Conservation (phyloP, 2,329 filamentous ascomycete species). For the Penicillium sp. region DNA sequence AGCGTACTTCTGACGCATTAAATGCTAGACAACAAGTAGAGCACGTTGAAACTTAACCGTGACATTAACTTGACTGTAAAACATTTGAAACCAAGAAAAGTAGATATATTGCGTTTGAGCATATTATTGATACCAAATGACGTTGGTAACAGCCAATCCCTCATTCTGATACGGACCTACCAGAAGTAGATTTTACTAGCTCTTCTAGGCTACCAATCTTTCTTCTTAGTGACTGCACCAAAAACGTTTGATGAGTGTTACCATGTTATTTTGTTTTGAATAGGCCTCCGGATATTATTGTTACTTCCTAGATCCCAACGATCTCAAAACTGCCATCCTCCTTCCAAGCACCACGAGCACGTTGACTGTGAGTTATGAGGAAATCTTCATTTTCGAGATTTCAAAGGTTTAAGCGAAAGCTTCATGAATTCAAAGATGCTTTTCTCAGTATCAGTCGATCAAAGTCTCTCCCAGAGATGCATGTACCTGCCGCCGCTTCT, state of each 20-base stretch:
- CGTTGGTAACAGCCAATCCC: neutral
- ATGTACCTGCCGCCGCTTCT: neutral
- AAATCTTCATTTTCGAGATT: neutral
- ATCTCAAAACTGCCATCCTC: neutral
- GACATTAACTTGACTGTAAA: neutral
- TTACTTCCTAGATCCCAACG: neutral
- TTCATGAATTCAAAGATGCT: neutral
- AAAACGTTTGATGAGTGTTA: neutral
- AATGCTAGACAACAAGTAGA: neutral
- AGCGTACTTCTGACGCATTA: neutral
- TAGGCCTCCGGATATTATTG: neutral
- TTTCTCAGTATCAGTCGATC: neutral
- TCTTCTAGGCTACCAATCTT: neutral
- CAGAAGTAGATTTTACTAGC: neutral
- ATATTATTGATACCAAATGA: neutral
- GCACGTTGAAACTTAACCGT: neutral
- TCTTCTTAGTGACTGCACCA: neutral
- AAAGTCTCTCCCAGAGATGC: neutral
- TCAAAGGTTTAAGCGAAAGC: neutral
- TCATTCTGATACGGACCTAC: neutral
- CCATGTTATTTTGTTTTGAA: neutral
- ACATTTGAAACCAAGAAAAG: neutral
- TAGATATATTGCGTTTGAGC: neutral
- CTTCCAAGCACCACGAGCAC: neutral
- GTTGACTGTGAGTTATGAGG: neutral